phyloP scores from a whole-genome alignment of 371 early-diverging fungal species.

The Entomophthora muscae region DNA sequence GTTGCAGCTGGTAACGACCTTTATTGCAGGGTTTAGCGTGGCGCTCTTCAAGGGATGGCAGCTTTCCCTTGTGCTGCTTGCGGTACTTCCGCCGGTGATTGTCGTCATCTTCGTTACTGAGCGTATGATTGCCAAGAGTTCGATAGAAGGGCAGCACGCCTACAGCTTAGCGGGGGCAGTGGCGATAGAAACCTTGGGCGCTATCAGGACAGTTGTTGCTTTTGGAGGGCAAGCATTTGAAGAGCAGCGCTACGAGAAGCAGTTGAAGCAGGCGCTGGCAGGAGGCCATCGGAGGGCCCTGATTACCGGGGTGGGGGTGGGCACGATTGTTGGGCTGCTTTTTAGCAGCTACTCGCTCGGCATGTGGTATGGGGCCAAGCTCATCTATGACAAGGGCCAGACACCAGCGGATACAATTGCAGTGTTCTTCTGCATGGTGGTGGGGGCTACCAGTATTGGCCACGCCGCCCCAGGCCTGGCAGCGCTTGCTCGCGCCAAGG shows the following conservation, averaged over 20 bases:
- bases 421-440: constrained; percentile 7
- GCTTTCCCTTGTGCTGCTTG: constrained; percentile 53
- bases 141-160: constrained; percentile 15
- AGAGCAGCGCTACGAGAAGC: constrained; percentile 5
- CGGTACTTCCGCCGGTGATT: constrained; percentile 32
- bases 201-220: constrained; percentile 56
- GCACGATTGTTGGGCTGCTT: constrained; percentile 1
- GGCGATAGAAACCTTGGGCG: constrained; percentile 53
- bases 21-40: constrained; percentile 65
- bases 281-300: constrained; percentile 7
- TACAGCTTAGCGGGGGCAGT: constrained; percentile 38
- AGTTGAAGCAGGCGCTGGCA: constrained; percentile 5
- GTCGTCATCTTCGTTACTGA: constrained; percentile 32
- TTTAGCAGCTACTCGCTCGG: constrained; percentile 8
- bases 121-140: constrained; percentile 28
- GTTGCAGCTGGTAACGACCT: constrained; percentile 42
- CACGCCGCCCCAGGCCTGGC: neutral
- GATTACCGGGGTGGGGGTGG: constrained; percentile 5
- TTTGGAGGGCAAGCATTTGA: constrained; percentile 47
- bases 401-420: constrained; percentile 1
- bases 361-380: constrained; percentile 12
- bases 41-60: constrained; percentile 51
- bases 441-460: constrained; percentile 6
- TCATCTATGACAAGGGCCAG: neutral
- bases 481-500: constrained; percentile 47